Evolutionary conservation across 1,284 basidiomycete species (phyloP).

Genomic region (Pseudozyma flocculosa): DNA sequence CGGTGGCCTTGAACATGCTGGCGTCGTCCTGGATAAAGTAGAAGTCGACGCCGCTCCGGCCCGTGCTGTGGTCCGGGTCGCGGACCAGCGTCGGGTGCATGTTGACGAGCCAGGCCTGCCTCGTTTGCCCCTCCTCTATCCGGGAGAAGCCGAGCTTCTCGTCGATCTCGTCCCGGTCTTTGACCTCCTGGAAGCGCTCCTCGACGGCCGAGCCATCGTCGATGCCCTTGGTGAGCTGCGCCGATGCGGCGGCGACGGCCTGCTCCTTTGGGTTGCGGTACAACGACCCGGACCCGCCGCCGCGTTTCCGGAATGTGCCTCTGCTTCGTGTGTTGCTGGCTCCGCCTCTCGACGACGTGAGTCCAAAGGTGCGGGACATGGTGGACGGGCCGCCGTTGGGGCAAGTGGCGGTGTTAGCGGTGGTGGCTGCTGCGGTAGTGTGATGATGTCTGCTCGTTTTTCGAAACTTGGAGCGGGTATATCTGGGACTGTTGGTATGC

Average conservation of each 20-base stretch:
- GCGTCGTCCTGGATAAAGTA: constrained; percentile 99
- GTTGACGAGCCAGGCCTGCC: constrained; percentile 82
- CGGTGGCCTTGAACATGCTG: constrained; percentile 90
- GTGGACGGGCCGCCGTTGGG: background rate
- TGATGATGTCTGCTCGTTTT: too few species aligned
- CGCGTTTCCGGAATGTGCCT: constrained; percentile 33
- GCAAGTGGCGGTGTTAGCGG: background rate
- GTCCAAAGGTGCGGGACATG: constrained; percentile 34
- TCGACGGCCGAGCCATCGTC: constrained; percentile 51
- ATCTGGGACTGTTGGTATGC: too few species aligned
- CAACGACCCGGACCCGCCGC: constrained; percentile 19
- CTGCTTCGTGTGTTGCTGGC: constrained; percentile 25
- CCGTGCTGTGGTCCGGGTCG: constrained; percentile 61
- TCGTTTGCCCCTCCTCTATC: constrained; percentile 48
- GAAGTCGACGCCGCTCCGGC: constrained; percentile 78
- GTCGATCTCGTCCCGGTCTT: constrained; percentile 77
- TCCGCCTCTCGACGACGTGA: constrained; percentile 19
- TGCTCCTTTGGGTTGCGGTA: constrained; percentile 33
- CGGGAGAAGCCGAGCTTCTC: constrained; percentile 81
- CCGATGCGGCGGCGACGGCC: constrained; percentile 33
- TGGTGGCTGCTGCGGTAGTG: too few species aligned
- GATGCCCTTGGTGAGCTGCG: constrained; percentile 38
- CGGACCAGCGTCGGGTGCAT: constrained; percentile 96
- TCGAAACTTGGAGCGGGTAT: too few species aligned
- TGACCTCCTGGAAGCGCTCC: constrained; percentile 53